Conservation (phyloP, 2,329 filamentous ascomycete species). For the Aspergillus neoniger region DNA sequence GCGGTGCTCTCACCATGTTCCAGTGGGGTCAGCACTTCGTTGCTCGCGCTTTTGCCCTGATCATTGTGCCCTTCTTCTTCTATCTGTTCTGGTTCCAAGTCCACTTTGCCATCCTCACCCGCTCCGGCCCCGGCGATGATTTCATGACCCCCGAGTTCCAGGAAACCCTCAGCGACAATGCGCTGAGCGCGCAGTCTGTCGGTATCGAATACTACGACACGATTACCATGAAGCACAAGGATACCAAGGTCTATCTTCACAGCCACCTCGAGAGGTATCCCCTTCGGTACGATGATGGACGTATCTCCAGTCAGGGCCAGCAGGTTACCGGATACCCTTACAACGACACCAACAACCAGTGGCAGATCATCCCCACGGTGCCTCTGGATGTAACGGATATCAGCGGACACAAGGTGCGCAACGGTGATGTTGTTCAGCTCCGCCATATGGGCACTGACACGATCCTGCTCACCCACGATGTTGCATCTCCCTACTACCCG, state of each 20-base stretch:
- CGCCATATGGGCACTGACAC: constrained; percentile 84
- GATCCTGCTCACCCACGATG: constrained; percentile 88
- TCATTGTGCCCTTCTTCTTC: constrained; percentile 91
- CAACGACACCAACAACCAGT: constrained; percentile 98
- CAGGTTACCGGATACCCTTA: constrained; percentile 97
- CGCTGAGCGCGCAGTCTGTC: constrained; percentile 83
- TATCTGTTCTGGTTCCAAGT: constrained; percentile 99
- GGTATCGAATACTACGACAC: constrained; percentile 87
- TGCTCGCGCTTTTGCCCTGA: constrained; percentile 81
- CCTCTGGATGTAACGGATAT: constrained; percentile 56
- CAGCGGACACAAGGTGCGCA: constrained; percentile 67
- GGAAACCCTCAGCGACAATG: constrained; percentile 92
- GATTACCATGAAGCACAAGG: constrained; percentile 90
- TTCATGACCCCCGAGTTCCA: constrained; percentile 99
- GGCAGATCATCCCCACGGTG: constrained; percentile 79
- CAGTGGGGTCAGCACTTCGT: constrained; percentile 87
- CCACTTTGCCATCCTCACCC: constrained; percentile 85
- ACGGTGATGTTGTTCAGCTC: constrained; percentile 83
- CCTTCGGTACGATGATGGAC: constrained; percentile 92
- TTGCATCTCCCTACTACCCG: constrained; percentile 91
- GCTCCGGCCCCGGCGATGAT: constrained; percentile 92
- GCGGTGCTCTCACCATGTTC: constrained; percentile 75
- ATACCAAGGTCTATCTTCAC: constrained; percentile 94
- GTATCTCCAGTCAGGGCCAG: constrained; percentile 95
- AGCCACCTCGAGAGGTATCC: constrained; percentile 89